These are phyloP conservation scores for Pholiota molesta DNA, from an alignment of 768 basidiomycete genomes.

Conservation along the genomic window DNA sequence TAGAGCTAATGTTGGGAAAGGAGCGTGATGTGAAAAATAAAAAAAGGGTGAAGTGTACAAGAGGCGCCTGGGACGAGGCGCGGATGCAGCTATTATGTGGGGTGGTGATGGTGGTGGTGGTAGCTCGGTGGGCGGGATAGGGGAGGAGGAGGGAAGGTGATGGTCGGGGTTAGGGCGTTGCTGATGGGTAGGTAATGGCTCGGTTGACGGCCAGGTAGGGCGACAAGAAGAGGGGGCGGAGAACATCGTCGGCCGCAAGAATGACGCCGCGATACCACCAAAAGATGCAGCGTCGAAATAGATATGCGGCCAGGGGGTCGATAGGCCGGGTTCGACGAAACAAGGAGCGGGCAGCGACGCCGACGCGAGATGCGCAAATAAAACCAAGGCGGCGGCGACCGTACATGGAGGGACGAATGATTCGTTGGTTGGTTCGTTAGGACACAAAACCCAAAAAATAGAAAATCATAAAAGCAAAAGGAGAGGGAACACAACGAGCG, in stretches of 20 bases:
- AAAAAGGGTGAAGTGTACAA: neutral
- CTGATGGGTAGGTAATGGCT: neutral
- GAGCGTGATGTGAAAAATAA: neutral
- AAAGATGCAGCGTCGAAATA: neutral
- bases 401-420: neutral
- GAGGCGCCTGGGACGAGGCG: neutral
- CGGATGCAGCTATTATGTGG: neutral
- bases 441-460: slow-evolving; percentile 5
- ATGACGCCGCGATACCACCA: neutral
- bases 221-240: neutral
- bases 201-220: neutral
- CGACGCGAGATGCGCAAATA: neutral
- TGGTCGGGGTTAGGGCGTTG: neutral
- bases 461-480: neutral
- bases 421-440: neutral
- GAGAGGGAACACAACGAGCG: neutral
- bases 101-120: neutral
- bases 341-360: neutral
- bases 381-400: neutral
- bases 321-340: too few relatives aligned
- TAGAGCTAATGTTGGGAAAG: neutral
- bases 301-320: neutral
- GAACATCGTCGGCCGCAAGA: neutral
- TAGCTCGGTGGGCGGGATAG: neutral
- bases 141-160: neutral